phyloP scores from a whole-genome alignment of 805 yeast species.

The Kuraishia borneana region DNA sequence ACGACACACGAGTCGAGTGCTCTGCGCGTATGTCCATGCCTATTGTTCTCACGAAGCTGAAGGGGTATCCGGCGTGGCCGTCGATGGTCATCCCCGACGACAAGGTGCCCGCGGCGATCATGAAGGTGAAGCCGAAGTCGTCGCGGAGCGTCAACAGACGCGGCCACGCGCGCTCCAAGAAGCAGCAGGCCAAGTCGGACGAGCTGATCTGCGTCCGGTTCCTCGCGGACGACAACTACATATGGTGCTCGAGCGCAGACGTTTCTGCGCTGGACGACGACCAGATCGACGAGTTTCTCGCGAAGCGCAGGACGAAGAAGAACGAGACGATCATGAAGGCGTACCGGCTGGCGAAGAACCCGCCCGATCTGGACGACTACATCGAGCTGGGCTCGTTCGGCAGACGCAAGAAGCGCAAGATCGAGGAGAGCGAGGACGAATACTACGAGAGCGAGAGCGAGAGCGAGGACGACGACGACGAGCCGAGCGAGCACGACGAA shows the following conservation, averaged over 20 bases:
- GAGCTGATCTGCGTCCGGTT: conserved; percentile 5
- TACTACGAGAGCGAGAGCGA: neutral
- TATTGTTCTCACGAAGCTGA: conserved; percentile 7
- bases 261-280: conserved; percentile 28
- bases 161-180: conserved; percentile 1
- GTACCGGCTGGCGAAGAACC: conserved; percentile 11
- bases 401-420: too few species aligned
- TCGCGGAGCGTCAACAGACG: conserved; percentile 1
- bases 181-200: conserved; percentile 2
- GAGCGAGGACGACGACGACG: neutral
- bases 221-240: conserved; percentile 5
- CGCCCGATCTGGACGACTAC: conserved; percentile 27
- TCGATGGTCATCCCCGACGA: conserved; percentile 8
- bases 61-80: conserved; percentile 10
- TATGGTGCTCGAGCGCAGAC: conserved; percentile 32
- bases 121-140: conserved; percentile 5
- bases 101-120: conserved; percentile 4
- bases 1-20: too few species aligned
- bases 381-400: conserved; percentile 11
- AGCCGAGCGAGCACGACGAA: conserved; percentile 2
- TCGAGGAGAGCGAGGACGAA: conserved; percentile 3
- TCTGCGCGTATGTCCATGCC: conserved; percentile 4
- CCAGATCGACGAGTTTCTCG: conserved; percentile 9
- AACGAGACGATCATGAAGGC: conserved; percentile 5
- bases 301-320: conserved; percentile 8